Evolutionary conservation across 148 eudicot species (phyloP).

Genomic region (Cornus kousa): DNA sequence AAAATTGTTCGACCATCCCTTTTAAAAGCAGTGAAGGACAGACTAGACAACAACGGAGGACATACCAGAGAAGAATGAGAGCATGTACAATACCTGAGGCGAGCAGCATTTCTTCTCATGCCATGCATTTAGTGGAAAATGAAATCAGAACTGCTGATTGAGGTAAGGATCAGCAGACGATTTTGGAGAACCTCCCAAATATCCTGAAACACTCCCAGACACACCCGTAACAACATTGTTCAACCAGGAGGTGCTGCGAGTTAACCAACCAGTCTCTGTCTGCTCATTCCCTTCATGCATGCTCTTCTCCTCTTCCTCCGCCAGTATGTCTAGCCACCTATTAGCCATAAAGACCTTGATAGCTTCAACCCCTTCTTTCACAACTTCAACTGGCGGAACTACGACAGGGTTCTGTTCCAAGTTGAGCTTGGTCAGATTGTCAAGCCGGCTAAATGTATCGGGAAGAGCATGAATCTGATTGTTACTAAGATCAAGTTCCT

Average conservation of each 20-base stretch:
- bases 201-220: constrained; percentile 33
- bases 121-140: neutral
- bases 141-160: constrained; percentile 50
- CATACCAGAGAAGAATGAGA: neutral
- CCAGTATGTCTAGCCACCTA: constrained; percentile 45
- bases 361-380: constrained; percentile 51
- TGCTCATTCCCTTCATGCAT: constrained; percentile 33
- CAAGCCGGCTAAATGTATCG: constrained; percentile 52
- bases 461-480: constrained; percentile 79
- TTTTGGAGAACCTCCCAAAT: constrained; percentile 37
- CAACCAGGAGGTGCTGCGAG: constrained; percentile 53
- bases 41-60: neutral
- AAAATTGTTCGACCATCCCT: neutral
- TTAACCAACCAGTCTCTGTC: constrained; percentile 46
- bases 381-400: constrained; percentile 58
- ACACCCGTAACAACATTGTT: constrained; percentile 42
- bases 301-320: constrained; percentile 52
- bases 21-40: neutral
- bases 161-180: constrained; percentile 47
- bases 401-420: constrained; percentile 65
- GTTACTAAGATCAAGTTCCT: constrained; percentile 74
- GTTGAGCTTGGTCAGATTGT: constrained; percentile 53
- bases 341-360: constrained; percentile 56
- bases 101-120: neutral
- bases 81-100: neutral